These are phyloP conservation scores for Phanerodontia chrysosporium DNA, from an alignment of 768 basidiomycete species.

Conservation along the genomic window DNA sequence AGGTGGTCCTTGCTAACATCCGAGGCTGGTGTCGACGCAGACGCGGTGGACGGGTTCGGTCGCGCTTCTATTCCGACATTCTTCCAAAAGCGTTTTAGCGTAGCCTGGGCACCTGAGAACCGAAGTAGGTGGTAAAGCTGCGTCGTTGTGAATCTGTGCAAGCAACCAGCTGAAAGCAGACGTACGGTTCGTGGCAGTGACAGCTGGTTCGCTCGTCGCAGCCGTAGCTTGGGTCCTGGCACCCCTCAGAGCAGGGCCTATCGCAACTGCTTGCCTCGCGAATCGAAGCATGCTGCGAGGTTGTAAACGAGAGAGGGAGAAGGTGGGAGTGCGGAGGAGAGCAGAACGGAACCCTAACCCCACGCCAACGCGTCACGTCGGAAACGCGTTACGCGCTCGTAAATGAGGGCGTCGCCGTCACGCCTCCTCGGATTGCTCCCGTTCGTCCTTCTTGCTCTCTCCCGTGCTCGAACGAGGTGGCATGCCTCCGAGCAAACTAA, in stretches of 20 bases:
- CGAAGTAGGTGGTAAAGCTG: background rate
- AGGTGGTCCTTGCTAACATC: constrained; percentile 31
- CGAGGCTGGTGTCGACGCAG: background rate
- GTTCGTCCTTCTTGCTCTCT: background rate
- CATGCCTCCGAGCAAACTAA: background rate
- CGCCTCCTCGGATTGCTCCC: background rate
- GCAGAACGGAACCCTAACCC: background rate
- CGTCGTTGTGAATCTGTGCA: background rate
- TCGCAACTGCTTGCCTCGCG: too few relatives aligned
- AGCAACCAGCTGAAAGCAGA: background rate
- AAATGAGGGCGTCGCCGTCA: background rate
- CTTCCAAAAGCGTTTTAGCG: constrained; percentile 92
- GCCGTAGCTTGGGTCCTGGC: constrained; percentile 7
- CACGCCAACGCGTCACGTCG: background rate
- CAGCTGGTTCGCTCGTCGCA: constrained; percentile 8
- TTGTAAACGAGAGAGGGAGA: too few relatives aligned
- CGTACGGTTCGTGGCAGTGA: constrained; percentile 15
- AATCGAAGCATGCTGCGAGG: too few relatives aligned
- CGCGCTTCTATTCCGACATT: constrained; percentile 64
- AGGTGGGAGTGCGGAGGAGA: background rate
- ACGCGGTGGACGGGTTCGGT: constrained; percentile 24
- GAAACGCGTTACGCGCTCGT: background rate
- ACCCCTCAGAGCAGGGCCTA: background rate
- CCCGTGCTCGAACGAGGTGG: background rate
- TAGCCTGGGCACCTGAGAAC: constrained; percentile 73